Percentiles rank a stretch among this genome's conserved stretches.
Conservation (phyloP, 2,329 filamentous ascomycete genomes). For the Penicillium sp. region DNA sequence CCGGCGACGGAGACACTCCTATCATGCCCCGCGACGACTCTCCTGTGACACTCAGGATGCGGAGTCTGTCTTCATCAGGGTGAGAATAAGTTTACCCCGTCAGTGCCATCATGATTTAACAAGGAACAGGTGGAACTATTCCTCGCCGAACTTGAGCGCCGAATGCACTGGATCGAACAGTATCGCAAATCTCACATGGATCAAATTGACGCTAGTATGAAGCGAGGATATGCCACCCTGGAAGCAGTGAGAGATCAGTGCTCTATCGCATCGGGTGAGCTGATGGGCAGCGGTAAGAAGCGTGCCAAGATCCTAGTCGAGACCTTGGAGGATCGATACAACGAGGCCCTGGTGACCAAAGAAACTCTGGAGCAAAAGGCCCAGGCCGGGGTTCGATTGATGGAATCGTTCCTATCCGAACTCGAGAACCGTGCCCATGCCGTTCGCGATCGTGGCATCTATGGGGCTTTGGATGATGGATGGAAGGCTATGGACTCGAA, state of each 20-base stretch:
- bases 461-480: constrained; percentile 74
- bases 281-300: constrained; percentile 81
- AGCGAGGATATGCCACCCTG: constrained; percentile 79
- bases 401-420: constrained; percentile 81
- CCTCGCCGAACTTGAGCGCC: constrained; percentile 77
- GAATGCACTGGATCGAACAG: constrained; percentile 82
- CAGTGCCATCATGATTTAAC: constrained; percentile 4
- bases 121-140: constrained; percentile 45
- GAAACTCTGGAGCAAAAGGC: constrained; percentile 91
- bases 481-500: constrained; percentile 78
- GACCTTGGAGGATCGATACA: constrained; percentile 82
- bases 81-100: constrained; percentile 16
- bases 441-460: constrained; percentile 72
- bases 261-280: constrained; percentile 82
- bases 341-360: constrained; percentile 78
- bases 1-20: constrained; percentile 45
- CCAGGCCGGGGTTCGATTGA: constrained; percentile 76
- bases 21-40: constrained; percentile 42
- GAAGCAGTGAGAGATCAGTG: constrained; percentile 85
- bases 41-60: constrained; percentile 45
- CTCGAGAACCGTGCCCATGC: constrained; percentile 81
- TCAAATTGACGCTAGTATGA: constrained; percentile 78
- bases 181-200: constrained; percentile 80
- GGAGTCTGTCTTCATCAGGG: constrained; percentile 46
- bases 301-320: constrained; percentile 88